Conservation (phyloP, 2,329 filamentous ascomycete genomes). For the Penicillium crustosum region DNA sequence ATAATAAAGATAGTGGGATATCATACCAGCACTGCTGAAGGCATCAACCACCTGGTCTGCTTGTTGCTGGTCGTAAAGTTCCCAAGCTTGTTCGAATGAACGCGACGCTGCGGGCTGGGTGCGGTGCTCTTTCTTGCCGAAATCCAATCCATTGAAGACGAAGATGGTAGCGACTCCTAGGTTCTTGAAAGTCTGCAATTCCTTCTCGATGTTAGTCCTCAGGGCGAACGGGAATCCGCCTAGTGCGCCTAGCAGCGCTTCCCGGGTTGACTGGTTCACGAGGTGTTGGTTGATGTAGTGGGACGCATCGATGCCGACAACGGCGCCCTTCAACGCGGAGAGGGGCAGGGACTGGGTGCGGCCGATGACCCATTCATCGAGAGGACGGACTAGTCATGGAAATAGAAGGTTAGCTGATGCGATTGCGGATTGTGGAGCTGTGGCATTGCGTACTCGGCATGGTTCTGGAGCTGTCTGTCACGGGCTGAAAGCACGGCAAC, state of each 20-base stretch:
- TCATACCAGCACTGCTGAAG: constrained; percentile 79
- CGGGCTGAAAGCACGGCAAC: constrained; percentile 25
- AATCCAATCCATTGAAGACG: constrained; percentile 84
- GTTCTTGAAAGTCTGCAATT: constrained; percentile 70
- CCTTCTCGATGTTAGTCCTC: constrained; percentile 69
- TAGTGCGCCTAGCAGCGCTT: constrained; percentile 85
- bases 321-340: constrained; percentile 69
- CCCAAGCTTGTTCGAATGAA: constrained; percentile 79
- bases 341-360: constrained; percentile 61
- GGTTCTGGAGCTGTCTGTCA: constrained; percentile 28
- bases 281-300: constrained; percentile 83
- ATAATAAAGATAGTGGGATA: not conserved
- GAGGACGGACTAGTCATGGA: constrained; percentile 44
- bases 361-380: constrained; percentile 58
- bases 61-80: constrained; percentile 76
- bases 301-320: constrained; percentile 83
- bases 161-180: constrained; percentile 77
- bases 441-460: constrained; percentile 37
- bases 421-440: constrained; percentile 6
- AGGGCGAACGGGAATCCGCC: constrained; percentile 84
- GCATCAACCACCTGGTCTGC: constrained; percentile 77
- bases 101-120: constrained; percentile 63
- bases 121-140: constrained; percentile 70
- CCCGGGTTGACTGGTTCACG: constrained; percentile 67
- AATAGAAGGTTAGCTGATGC: constrained; percentile 9